Percentiles rank a stretch among this genome's conserved stretches.
phyloP scores from a whole-genome alignment of 208 protist species.

The Trypanosoma scelopori region DNA sequence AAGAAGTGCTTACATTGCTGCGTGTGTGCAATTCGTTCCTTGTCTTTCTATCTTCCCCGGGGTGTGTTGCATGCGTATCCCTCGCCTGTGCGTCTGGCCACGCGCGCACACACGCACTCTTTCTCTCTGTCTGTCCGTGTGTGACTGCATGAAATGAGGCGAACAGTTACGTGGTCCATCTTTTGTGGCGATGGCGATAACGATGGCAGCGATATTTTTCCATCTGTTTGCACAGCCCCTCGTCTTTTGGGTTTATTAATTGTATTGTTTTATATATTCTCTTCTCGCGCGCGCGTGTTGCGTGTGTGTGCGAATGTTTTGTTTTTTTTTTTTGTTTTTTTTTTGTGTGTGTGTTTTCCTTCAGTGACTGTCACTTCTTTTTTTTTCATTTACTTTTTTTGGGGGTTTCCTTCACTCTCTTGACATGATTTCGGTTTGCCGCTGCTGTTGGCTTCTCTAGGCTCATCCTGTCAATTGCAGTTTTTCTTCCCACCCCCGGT shows the following conservation, averaged over 20 bases:
- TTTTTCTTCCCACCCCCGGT: too few species aligned
- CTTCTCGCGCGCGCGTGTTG: too few species aligned
- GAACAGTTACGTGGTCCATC: too few species aligned
- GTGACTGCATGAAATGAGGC: too few species aligned
- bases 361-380: constrained; percentile 11
- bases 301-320: too few species aligned
- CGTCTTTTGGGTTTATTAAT: constrained; percentile 17
- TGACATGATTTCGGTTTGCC: not conserved
- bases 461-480: too few species aligned
- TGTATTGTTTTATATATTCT: too few species aligned
- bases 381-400: constrained; percentile 14
- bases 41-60: constrained; percentile 28
- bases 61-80: not conserved
- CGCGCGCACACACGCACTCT: too few species aligned
- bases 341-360: constrained; percentile 8
- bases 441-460: too few species aligned
- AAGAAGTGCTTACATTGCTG: not conserved
- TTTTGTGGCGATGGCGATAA: too few species aligned
- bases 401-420: not conserved
- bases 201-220: too few species aligned
- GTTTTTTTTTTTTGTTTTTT: constrained; percentile 16
- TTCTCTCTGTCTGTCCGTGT: too few species aligned
- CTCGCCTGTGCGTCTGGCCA: constrained; percentile 11
- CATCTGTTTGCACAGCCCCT: not conserved
- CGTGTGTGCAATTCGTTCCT: not conserved